Evolutionary conservation across 2,329 filamentous ascomycete genomes (phyloP).

Genomic region (Hypomyces rosellus): DNA sequence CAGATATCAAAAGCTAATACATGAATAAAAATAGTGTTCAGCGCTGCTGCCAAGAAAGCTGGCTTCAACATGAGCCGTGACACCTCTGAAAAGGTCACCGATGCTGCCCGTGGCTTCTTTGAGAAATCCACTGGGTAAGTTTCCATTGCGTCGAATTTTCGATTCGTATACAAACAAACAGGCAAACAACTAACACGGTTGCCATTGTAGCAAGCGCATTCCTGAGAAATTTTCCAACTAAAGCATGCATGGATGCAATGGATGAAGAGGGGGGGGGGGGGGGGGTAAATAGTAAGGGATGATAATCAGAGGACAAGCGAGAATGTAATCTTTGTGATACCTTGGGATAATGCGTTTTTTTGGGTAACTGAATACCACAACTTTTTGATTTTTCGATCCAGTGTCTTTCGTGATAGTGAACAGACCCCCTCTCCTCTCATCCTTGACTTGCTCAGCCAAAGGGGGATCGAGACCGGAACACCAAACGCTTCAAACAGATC

Average conservation of each 20-base stretch:
- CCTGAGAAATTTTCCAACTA: conserved; percentile 9
- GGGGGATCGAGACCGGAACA: too few relatives aligned
- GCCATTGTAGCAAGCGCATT: neutral
- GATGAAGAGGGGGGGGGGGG: too few relatives aligned
- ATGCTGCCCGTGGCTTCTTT: conserved; percentile 27
- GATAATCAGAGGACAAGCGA: neutral
- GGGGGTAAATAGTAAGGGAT: neutral
- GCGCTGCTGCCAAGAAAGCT: conserved; percentile 25
- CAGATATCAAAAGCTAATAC: neutral
- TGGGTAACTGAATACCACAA: too few relatives aligned
- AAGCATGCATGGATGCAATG: neutral
- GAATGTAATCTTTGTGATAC: too few relatives aligned
- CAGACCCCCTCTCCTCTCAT: too few relatives aligned
- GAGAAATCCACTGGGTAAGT: conserved; percentile 34
- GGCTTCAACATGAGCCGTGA: conserved; percentile 28
- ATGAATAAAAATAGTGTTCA: conserved; percentile 20
- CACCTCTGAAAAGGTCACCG: conserved; percentile 35
- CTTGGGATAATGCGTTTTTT: too few relatives aligned
- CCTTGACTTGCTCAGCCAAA: too few relatives aligned
- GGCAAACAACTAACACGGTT: neutral
- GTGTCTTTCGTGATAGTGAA: too few relatives aligned
- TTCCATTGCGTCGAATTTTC: neutral
- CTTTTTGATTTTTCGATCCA: too few relatives aligned
- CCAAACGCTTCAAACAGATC: too few relatives aligned
- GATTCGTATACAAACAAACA: too few relatives aligned